These are phyloP conservation scores for Diaporthe nobilis DNA, from an alignment of 2,329 filamentous ascomycete species.

Conservation along the genomic window DNA sequence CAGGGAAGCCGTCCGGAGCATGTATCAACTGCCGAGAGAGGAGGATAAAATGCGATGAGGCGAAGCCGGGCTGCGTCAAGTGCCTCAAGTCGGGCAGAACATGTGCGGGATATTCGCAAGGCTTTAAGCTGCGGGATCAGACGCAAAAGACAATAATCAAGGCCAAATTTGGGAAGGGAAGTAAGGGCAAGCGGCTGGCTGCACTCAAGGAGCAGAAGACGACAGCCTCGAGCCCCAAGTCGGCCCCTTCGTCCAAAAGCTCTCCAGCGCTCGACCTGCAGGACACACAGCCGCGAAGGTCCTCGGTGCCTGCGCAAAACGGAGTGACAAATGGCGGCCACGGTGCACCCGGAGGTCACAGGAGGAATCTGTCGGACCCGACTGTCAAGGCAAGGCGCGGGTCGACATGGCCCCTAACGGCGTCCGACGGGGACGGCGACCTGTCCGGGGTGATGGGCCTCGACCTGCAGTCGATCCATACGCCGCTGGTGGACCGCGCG, in stretches of 20 bases:
- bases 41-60: constrained; percentile 40
- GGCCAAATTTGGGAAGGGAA: constrained; percentile 29
- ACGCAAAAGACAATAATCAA: constrained; percentile 37
- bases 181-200: neutral
- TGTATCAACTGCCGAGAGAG: constrained; percentile 39
- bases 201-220: constrained; percentile 15
- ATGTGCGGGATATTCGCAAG: constrained; percentile 36
- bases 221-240: constrained; percentile 1
- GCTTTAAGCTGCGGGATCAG: constrained; percentile 33
- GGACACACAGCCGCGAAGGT: neutral
- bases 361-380: constrained; percentile 16
- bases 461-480: constrained; percentile 25
- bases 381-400: neutral
- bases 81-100: constrained; percentile 35
- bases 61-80: constrained; percentile 40
- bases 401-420: neutral
- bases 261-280: neutral
- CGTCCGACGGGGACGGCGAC: neutral
- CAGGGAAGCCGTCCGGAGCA: constrained; percentile 34
- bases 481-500: constrained; percentile 33
- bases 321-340: neutral
- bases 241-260: neutral
- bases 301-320: neutral
- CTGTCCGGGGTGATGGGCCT: constrained; percentile 10
- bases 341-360: neutral